Evolutionary conservation across 495 filamentous ascomycete species (phyloP), one percentile per base, ranked within the genome.

Genomic region (Tetracladium marchalianum): DNA sequence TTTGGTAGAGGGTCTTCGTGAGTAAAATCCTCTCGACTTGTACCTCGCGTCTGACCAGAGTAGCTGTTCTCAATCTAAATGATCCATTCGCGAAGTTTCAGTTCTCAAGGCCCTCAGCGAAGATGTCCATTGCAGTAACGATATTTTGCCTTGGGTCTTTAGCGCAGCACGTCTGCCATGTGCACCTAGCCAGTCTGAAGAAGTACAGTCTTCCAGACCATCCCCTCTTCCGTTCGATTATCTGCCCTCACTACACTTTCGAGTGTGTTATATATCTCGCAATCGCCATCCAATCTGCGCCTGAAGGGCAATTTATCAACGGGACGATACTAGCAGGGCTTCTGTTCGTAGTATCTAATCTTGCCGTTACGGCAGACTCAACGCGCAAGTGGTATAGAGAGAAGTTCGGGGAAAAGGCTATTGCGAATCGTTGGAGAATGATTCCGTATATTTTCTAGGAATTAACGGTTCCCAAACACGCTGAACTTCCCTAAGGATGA

Each of bases 191-290:
- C 35, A 78, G 79, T 1, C 68, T 97, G 34, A 78, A 82, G 57
- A 92, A 87, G 52, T 97, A 97, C 60, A 84, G 81, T 13, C 66
- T 97, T 2, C 92, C 92, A 2, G 51, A 62, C 0, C 52, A 61
- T 10, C 81, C 81, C 4, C 56, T 83, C 34, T 98, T 97, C 57
- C 66, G 66, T 33, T 64, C 57, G 27, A 52, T 90, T 13, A 65
- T 95, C 9, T 93, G 81, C 50, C 89, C 93, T n/a, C 92, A 97
- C 66, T 98, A 96, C 62, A 82, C 81, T 0, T 83, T 82, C 39
- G 93, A 97, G 60, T 88, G 87, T 56, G 40, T 85, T 2, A 78
- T 95, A 47, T 96, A 97, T 57, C 51, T 89, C 22, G 77, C 81
- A n/a, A 62, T 97, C 49, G 75, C 87, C 1, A 55, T 94, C 17